Percentiles rank a stretch among this genome's conserved stretches.
Conservation (phyloP, 192 early-diverging fungal genomes). For the Obelidium mucronatum region DNA sequence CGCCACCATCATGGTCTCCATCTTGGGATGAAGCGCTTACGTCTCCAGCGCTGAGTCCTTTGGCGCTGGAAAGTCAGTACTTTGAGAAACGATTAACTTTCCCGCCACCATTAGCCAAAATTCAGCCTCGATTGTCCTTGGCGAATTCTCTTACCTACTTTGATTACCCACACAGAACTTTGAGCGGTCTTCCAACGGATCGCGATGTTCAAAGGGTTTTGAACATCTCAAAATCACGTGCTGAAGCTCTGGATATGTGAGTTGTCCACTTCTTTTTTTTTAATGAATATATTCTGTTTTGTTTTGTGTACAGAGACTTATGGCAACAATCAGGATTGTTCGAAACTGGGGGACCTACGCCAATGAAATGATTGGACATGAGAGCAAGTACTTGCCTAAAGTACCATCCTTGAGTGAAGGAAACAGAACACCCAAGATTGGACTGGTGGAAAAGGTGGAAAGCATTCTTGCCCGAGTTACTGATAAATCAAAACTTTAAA, state of each 20-base stretch:
- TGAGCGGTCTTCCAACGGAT: constrained; percentile 58
- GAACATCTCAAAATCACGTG: no score
- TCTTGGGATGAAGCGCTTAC: constrained; percentile 30
- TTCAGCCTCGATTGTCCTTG: constrained; percentile 32
- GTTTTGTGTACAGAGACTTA: no score
- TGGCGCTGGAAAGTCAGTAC: neutral
- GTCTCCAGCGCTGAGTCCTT: constrained; percentile 25
- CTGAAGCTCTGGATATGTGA: no score
- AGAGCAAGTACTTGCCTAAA: constrained; percentile 8
- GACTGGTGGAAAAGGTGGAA: constrained; percentile 56
- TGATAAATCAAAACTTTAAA: no score
- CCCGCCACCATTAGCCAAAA: constrained; percentile 2
- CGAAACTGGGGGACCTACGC: constrained; percentile 61
- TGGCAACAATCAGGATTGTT: constrained; percentile 37
- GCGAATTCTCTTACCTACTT: constrained; percentile 47
- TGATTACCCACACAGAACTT: constrained; percentile 61
- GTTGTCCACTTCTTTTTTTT: no score
- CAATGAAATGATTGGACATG: constrained; percentile 40
- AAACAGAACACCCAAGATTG: constrained; percentile 52
- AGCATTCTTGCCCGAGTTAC: constrained; percentile 45
- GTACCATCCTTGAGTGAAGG: constrained; percentile 42
- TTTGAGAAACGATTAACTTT: neutral
- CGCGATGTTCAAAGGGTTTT: constrained; percentile 45
- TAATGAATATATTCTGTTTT: no score
- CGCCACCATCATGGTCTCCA: constrained; percentile 85